These are phyloP conservation scores for Scedosporium apiospermum DNA, from an alignment of 2,329 filamentous ascomycete genomes.

Conservation along the genomic window DNA sequence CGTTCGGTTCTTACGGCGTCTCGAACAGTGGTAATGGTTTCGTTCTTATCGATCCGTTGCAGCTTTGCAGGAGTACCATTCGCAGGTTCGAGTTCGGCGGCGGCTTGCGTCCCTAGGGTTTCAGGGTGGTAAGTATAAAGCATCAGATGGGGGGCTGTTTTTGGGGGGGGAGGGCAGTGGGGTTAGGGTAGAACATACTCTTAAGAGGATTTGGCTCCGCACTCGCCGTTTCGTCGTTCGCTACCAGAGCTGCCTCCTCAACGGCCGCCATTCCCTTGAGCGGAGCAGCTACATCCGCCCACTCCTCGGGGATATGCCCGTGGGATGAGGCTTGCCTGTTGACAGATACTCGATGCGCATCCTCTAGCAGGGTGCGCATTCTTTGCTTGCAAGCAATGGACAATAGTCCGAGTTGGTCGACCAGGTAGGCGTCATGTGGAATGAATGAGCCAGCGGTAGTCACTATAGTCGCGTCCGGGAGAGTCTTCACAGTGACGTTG, in stretches of 20 bases:
- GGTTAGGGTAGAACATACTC: conserved; percentile 36
- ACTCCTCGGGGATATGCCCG: conserved; percentile 67
- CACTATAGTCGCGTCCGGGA: conserved; percentile 54
- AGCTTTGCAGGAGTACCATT: conserved; percentile 36
- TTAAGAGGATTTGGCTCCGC: conserved; percentile 48
- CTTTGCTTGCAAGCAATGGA: conserved; percentile 78
- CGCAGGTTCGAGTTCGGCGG: conserved; percentile 14
- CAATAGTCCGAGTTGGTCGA: conserved; percentile 73
- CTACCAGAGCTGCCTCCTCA: conserved; percentile 16
- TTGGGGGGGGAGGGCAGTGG: background rate
- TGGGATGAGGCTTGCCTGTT: conserved; percentile 71
- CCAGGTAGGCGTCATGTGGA: conserved; percentile 64
- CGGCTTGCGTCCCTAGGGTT: conserved; percentile 7
- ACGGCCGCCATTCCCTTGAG: conserved; percentile 29
- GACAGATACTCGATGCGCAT: conserved; percentile 60
- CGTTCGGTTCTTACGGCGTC: conserved; percentile 57
- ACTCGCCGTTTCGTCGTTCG: conserved; percentile 38
- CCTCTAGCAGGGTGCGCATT: conserved; percentile 65
- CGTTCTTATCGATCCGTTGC: conserved; percentile 40
- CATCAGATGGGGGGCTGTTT: background rate
- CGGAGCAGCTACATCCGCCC: conserved; percentile 58
- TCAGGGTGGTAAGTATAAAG: conserved; percentile 9
- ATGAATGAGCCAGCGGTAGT: conserved; percentile 59
- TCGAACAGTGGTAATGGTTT: conserved; percentile 44
- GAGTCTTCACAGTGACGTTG: conserved; percentile 43